Percentiles rank a stretch among this genome's conserved stretches.
phyloP scores from a whole-genome alignment of 2,329 filamentous ascomycete species.

The Neofusicoccum sp. region DNA sequence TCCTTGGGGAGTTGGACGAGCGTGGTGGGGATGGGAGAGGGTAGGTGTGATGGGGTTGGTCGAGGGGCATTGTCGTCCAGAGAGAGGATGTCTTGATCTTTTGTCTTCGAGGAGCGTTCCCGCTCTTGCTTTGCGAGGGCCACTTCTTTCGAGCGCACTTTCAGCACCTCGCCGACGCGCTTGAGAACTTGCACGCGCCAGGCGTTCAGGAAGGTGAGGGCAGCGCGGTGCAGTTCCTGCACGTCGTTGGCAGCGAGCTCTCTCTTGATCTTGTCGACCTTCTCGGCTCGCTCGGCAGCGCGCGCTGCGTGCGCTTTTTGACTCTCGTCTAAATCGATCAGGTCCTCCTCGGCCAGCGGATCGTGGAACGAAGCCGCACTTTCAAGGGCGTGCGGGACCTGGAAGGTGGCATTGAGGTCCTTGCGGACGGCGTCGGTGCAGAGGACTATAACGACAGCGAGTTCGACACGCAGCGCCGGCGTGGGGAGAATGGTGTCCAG shows the following conservation, averaged over 20 bases:
- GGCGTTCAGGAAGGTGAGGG: slow-evolving; percentile 72
- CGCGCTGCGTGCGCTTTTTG: slow-evolving; percentile 27
- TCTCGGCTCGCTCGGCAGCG: slow-evolving; percentile 22
- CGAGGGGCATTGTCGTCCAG: slow-evolving; percentile 23
- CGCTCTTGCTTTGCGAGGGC: slow-evolving; percentile 34
- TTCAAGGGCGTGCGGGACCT: slow-evolving; percentile 24
- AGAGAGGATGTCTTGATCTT: slow-evolving; percentile 54
- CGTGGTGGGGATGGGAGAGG: slow-evolving; percentile 44
- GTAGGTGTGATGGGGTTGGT: slow-evolving; percentile 27
- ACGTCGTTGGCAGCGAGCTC: slow-evolving; percentile 57
- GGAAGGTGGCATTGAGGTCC: slow-evolving; percentile 33
- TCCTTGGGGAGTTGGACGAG: slow-evolving; percentile 62
- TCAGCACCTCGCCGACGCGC: slow-evolving; percentile 68
- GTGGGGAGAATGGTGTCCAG: slow-evolving; percentile 41
- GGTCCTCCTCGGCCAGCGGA: background rate
- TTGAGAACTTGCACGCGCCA: slow-evolving; percentile 75
- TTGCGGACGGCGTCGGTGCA: slow-evolving; percentile 49
- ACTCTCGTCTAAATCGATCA: slow-evolving; percentile 32
- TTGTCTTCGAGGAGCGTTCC: background rate
- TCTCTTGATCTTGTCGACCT: slow-evolving; percentile 42
- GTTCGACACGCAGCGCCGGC: slow-evolving; percentile 45
- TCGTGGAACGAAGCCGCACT: background rate
- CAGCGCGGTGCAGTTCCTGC: slow-evolving; percentile 69
- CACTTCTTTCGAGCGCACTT: slow-evolving; percentile 30
- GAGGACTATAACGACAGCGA: slow-evolving; percentile 49